These are phyloP conservation scores for Globisporangium megalacanthum DNA, from an alignment of 352 stramenopile species.

Conservation along the genomic window DNA sequence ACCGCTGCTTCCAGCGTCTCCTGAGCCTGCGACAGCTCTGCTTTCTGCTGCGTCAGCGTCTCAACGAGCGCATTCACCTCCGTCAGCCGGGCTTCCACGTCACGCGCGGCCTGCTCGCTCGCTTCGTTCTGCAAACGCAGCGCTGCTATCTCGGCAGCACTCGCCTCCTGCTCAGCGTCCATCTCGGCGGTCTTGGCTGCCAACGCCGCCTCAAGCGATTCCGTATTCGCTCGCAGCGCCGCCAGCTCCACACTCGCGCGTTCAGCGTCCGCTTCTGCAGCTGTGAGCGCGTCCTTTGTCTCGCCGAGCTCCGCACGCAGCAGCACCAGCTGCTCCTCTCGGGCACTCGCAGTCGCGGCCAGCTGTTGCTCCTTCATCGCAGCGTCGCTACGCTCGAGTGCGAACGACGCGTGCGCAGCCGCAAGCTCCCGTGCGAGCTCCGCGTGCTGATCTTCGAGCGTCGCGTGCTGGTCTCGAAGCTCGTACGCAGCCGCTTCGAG, in stretches of 20 bases:
- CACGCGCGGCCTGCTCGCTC: slow-evolving; percentile 11
- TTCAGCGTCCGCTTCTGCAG: not conserved
- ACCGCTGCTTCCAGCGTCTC: not conserved
- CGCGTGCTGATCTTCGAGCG: slow-evolving; percentile 28
- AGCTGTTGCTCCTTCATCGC: slow-evolving; percentile 24
- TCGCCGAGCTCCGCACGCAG: slow-evolving; percentile 9
- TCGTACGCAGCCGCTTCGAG: slow-evolving; percentile 5
- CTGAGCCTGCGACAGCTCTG: slow-evolving; percentile 3
- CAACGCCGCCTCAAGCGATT: slow-evolving; percentile 1
- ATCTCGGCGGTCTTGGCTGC: not conserved
- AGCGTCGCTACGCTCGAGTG: slow-evolving; percentile 15
- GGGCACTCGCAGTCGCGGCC: not conserved
- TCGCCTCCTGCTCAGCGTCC: slow-evolving; percentile 2
- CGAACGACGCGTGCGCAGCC: too few species aligned
- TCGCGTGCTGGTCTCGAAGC: slow-evolving; percentile 11
- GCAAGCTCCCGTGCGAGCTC: slow-evolving; percentile 16
- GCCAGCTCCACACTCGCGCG: not conserved
- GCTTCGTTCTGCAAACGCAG: slow-evolving; percentile 14
- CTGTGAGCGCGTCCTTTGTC: slow-evolving; percentile 1
- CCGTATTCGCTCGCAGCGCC: not conserved
- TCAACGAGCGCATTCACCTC: slow-evolving; percentile 10
- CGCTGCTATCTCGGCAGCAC: slow-evolving; percentile 3
- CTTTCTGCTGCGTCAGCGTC: slow-evolving; percentile 9
- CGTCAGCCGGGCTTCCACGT: slow-evolving; percentile 9
- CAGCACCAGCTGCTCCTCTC: slow-evolving; percentile 16